Conservation (phyloP, 441 rosid species). For the Arabidopsis hybrid region DNA sequence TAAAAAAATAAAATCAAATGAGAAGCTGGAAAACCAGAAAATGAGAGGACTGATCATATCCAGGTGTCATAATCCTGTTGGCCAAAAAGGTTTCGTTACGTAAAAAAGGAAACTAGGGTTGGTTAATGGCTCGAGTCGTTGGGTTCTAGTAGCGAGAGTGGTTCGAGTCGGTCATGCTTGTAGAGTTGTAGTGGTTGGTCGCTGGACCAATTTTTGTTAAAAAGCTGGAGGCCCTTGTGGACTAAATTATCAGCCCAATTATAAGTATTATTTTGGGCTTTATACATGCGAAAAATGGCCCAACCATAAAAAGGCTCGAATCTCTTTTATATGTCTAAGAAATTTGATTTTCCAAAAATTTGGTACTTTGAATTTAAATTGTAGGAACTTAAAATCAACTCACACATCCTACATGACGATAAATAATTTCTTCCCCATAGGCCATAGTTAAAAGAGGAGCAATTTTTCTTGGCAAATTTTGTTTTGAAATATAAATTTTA, state of each 20-base stretch:
- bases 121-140: slow-evolving; percentile 3
- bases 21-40: slow-evolving; percentile 10
- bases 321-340: not conserved
- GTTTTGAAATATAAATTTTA: not conserved
- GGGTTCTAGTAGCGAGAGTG: not conserved
- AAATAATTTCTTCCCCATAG: not conserved
- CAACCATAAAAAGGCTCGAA: not conserved
- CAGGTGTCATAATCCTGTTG: slow-evolving; percentile 22
- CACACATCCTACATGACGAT: not conserved
- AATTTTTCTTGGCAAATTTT: not conserved
- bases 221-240: not conserved
- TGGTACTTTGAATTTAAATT: not conserved
- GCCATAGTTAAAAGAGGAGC: not conserved
- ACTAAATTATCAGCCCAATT: not conserved
- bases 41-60: slow-evolving; percentile 28
- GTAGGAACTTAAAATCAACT: slow-evolving; percentile 11
- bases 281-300: not conserved
- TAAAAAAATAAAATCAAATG: not conserved
- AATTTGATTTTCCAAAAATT: not conserved
- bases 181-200: not conserved
- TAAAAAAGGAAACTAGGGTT: not conserved
- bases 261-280: not conserved
- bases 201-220: not conserved
- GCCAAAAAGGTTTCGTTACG: slow-evolving; percentile 20
- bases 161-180: not conserved